Base-by-base conservation (phyloP, 202 grass and related monocot species). In the Eragrostis tef region DNA sequence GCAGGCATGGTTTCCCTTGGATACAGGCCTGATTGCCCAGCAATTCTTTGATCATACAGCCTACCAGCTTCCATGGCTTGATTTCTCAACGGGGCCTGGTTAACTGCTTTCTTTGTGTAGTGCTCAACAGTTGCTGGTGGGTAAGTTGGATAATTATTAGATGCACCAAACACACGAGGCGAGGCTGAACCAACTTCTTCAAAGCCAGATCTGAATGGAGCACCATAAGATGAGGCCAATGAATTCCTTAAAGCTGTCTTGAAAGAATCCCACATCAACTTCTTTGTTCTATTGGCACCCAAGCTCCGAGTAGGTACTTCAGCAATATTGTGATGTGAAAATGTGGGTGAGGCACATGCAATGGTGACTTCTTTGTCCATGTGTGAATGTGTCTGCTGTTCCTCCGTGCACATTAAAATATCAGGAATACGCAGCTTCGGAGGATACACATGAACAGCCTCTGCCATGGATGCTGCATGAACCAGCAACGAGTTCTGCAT, bases 1-100 rank as follows among this genome's bases (percentile, higher is more conserved):
- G 87, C 74, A 47, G 90, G 83, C 67, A 95, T 86, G 44, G 74
- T 16, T 68, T 91, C 93, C 34, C 88, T 93, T 72, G 43, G 79
- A 73, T 85, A 80, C 13, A 84, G 45, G 63, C 80, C 65, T 39
- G 58, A 58, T 17, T 79, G 79, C 24, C 65, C 34, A 85, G 27
- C 20, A 39, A 53, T 75, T 78, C 79, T 88, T 81, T 29, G 25
- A 85, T 87, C 81, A 52, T 36, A 80, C 20, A 79, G 14, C 36
- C 70, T 87, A 76, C 58, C 63, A 76, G 49, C 70, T 58, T 83
- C 84, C 49, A 85, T 67, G 61, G 67, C 46, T 83, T 75, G 46
- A 81, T 24, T 65, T 87, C 69, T 88, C 43, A 11, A 52, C 3
- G 79, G 67, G 20, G 57, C 27, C 74, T 75, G 71, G 77, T 76